Percentiles rank a stretch among this genome's conserved stretches.
These are phyloP conservation scores for Globisporangium perplexum DNA, from an alignment of 352 stramenopile genomes.

Conservation along the genomic window DNA sequence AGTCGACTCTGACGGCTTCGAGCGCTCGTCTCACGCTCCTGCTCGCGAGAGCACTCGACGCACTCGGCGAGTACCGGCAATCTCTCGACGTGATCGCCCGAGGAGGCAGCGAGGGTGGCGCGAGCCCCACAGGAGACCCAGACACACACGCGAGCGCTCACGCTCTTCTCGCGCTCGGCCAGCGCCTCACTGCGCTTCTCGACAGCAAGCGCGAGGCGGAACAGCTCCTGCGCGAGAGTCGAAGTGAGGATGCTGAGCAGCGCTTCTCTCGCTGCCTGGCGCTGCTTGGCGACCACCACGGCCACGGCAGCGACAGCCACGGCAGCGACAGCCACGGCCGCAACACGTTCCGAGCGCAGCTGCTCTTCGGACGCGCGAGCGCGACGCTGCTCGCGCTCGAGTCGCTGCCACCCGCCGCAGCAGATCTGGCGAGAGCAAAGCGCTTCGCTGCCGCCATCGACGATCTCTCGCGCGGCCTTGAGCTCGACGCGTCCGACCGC, in stretches of 20 bases:
- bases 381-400: conserved; percentile 7
- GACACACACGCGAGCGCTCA: background rate
- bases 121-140: background rate
- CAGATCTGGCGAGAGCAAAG: background rate
- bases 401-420: background rate
- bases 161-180: conserved; percentile 6
- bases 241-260: conserved; percentile 12
- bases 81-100: conserved; percentile 11
- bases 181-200: conserved; percentile 12
- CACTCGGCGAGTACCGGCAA: conserved; percentile 13
- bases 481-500: conserved; percentile 6
- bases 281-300: conserved; percentile 9
- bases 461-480: conserved; percentile 7
- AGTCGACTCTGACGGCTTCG: conserved; percentile 11
- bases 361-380: conserved; percentile 21
- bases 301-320: too few relatives aligned
- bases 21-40: conserved; percentile 18
- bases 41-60: conserved; percentile 20
- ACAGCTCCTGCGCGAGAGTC: conserved; percentile 7
- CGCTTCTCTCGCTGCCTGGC: conserved; percentile 20
- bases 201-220: conserved; percentile 17
- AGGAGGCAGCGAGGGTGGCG: background rate
- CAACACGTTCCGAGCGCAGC: conserved; percentile 10
- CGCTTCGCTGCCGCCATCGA: conserved; percentile 3
- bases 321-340: conserved; percentile 1